Evolutionary conservation across 2,329 filamentous ascomycete species (phyloP).

Genomic region (Reticulascus tulasneorum): DNA sequence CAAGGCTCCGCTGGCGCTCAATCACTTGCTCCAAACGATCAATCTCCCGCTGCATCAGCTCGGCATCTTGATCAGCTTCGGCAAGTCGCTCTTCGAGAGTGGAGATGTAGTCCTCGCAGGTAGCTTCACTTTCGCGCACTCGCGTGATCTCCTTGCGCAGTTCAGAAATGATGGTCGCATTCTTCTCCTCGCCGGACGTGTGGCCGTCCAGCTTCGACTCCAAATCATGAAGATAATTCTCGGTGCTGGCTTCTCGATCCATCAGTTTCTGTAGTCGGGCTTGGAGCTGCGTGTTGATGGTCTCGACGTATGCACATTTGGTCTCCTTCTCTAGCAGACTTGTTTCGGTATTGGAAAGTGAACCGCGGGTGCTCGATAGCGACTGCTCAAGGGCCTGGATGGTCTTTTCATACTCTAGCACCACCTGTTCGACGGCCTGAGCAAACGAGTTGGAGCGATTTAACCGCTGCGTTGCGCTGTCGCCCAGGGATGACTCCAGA

Average conservation of each 20-base stretch:
- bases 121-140: conserved; percentile 82
- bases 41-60: conserved; percentile 95
- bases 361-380: conserved; percentile 80
- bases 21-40: conserved; percentile 92
- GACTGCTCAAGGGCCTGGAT: conserved; percentile 92
- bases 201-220: conserved; percentile 89
- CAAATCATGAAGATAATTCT: conserved; percentile 87
- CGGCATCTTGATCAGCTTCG: conserved; percentile 91
- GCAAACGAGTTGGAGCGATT: conserved; percentile 96
- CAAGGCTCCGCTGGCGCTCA: conserved; percentile 89
- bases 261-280: conserved; percentile 85
- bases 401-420: conserved; percentile 97
- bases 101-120: conserved; percentile 94
- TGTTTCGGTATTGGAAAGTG: conserved; percentile 80
- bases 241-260: conserved; percentile 87
- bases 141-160: conserved; percentile 87
- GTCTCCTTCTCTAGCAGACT: conserved; percentile 88
- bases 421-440: conserved; percentile 91
- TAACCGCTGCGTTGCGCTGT: conserved; percentile 78
- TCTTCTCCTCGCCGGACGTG: conserved; percentile 88
- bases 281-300: conserved; percentile 85
- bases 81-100: conserved; percentile 92
- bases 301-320: conserved; percentile 88
- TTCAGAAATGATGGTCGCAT: conserved; percentile 77
- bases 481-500: conserved; percentile 62